Conservation (phyloP, 345 rosid genomes). For the Linum trigynum region DNA sequence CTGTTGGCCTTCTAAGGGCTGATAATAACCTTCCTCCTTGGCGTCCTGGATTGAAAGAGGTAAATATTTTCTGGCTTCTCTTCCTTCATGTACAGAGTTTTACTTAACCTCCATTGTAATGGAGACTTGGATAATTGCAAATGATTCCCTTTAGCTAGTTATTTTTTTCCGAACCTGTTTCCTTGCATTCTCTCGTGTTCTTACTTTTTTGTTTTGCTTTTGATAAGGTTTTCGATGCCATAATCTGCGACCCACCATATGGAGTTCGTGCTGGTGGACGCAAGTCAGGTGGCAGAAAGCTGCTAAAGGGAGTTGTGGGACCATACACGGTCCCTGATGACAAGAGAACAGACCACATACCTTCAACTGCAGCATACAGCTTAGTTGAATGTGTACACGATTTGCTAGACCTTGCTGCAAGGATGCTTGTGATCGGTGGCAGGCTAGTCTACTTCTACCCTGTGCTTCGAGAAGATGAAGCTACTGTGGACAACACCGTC, state of each 20-base stretch:
- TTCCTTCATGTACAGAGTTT: neutral
- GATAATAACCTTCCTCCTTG: slow-evolving; percentile 97
- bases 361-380: slow-evolving; percentile 85
- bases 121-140: too few relatives aligned
- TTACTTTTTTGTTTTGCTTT: slow-evolving; percentile 5
- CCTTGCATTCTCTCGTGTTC: neutral
- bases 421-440: slow-evolving; percentile 79
- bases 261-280: slow-evolving; percentile 98
- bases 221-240: slow-evolving; percentile 70
- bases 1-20: slow-evolving; percentile 70
- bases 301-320: slow-evolving; percentile 65
- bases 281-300: slow-evolving; percentile 89
- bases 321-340: slow-evolving; percentile 95
- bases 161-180: neutral
- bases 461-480: slow-evolving; percentile 58
- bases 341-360: slow-evolving; percentile 80
- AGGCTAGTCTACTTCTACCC: slow-evolving; percentile 89
- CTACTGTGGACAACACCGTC: slow-evolving; percentile 18
- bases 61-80: slow-evolving; percentile 18
- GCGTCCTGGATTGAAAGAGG: slow-evolving; percentile 85
- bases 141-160: neutral
- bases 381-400: slow-evolving; percentile 86
- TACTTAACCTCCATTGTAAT: neutral
- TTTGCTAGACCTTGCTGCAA: slow-evolving; percentile 76
- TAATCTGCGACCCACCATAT: slow-evolving; percentile 87